Conservation (phyloP, 805 yeast species). For the Candida fluviatilis region DNA sequence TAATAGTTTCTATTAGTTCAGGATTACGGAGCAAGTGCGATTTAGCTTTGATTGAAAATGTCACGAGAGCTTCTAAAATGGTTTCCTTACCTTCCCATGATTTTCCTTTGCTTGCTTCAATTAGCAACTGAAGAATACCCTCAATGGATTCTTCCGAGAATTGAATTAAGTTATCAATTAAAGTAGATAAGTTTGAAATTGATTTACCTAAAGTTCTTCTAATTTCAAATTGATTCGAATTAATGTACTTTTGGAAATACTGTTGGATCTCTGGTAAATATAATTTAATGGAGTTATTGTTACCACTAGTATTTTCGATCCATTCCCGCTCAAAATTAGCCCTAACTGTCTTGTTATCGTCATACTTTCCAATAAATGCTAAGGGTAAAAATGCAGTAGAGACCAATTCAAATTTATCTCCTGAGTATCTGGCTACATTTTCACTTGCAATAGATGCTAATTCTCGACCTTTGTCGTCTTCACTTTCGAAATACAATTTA, state of each 20-base stretch:
- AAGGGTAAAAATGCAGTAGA: conserved; percentile 70
- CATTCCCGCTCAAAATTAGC: conserved; percentile 60
- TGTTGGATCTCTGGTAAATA: conserved; percentile 66
- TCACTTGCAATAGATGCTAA: conserved; percentile 61
- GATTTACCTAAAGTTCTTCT: conserved; percentile 70
- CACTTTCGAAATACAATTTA: conserved; percentile 55
- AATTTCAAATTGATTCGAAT: conserved; percentile 55
- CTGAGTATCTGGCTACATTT: conserved; percentile 63
- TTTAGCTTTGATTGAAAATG: conserved; percentile 47
- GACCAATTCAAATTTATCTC: conserved; percentile 59
- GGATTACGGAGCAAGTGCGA: conserved; percentile 23
- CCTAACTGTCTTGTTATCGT: conserved; percentile 44
- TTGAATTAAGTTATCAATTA: conserved; percentile 28
- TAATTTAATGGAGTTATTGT: conserved; percentile 61
- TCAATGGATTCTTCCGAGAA: conserved; percentile 17
- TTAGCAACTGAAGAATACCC: conserved; percentile 47
- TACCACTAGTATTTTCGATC: conserved; percentile 76
- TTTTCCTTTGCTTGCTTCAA: conserved; percentile 67
- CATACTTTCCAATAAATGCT: conserved; percentile 74
- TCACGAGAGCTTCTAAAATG: conserved; percentile 65
- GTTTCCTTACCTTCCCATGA: conserved; percentile 87
- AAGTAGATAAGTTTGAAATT: conserved; percentile 53
- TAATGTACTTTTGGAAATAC: conserved; percentile 46
- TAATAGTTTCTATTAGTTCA: conserved; percentile 33
- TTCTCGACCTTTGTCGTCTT: conserved; percentile 43